These are phyloP conservation scores for Postia placenta DNA, from an alignment of 768 basidiomycete genomes.

Conservation along the genomic window DNA sequence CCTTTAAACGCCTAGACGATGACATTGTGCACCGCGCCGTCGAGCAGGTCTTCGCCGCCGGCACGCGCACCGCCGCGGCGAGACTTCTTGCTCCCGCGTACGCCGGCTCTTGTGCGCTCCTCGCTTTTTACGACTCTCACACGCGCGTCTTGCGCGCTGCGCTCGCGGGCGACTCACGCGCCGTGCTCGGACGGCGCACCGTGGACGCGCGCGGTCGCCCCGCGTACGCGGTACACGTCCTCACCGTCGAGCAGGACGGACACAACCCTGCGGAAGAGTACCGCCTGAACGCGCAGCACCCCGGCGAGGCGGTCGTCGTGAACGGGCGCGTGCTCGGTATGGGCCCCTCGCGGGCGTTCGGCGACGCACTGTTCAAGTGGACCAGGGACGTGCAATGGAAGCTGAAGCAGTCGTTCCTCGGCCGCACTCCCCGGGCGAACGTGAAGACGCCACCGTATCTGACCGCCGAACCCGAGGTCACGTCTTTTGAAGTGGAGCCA, in stretches of 20 bases:
- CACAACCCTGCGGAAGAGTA: conserved; percentile 27
- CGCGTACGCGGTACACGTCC: conserved; percentile 32
- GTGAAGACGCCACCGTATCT: conserved; percentile 45
- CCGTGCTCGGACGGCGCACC: conserved; percentile 38
- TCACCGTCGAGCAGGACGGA: conserved; percentile 34
- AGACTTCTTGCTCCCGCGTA: conserved; percentile 28
- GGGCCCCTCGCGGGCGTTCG: conserved; percentile 36
- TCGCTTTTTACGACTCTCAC: conserved; percentile 38
- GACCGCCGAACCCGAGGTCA: conserved; percentile 46
- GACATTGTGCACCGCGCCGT: conserved; percentile 32
- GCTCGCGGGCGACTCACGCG: conserved; percentile 42
- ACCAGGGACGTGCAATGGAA: conserved; percentile 29
- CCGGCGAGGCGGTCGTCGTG: conserved; percentile 25
- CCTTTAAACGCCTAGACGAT: conserved; percentile 36
- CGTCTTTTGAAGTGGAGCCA: conserved; percentile 33
- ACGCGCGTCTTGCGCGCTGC: conserved; percentile 35
- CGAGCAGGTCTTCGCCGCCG: conserved; percentile 20
- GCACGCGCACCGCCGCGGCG: conserved; percentile 23
- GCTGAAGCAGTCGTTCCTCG: conserved; percentile 30
- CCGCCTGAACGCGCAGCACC: conserved; percentile 27
- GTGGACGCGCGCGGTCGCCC: conserved; percentile 20
- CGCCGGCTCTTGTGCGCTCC: conserved; percentile 38
- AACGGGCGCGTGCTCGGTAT: conserved; percentile 34
- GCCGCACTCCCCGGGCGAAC: conserved; percentile 23
- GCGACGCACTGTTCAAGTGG: conserved; percentile 41